phyloP scores from a whole-genome alignment of 2,329 filamentous ascomycete genomes.

The Hirsutella thompsonii region DNA sequence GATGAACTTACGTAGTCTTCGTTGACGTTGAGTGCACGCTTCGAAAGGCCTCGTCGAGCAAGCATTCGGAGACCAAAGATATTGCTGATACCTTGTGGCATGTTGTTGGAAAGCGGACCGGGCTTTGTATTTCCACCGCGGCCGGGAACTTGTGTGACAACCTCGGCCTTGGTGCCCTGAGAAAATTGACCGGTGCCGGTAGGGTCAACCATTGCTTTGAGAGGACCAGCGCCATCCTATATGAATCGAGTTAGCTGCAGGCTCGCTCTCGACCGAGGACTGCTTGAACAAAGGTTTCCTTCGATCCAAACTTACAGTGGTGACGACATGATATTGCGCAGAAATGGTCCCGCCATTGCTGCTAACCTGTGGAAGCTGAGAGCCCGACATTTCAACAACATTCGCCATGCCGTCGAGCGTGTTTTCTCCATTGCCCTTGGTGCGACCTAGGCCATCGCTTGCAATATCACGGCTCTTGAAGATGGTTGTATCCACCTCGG shows the following conservation, averaged over 20 bases:
- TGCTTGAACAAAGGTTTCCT: no score
- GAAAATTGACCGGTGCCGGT: slow-evolving; percentile 22
- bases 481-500: slow-evolving; percentile 31
- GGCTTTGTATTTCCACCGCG: slow-evolving; percentile 18
- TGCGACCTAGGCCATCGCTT: slow-evolving; percentile 24
- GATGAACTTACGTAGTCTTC: slow-evolving; percentile 11
- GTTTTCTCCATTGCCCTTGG: slow-evolving; percentile 22
- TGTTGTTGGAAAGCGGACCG: slow-evolving; percentile 1
- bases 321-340: slow-evolving; percentile 26
- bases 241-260: not conserved
- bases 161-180: slow-evolving; percentile 12
- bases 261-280: no score
- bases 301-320: slow-evolving; percentile 13
- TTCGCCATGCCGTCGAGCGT: slow-evolving; percentile 15
- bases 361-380: slow-evolving; percentile 25
- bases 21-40: slow-evolving; percentile 18
- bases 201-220: slow-evolving; percentile 23
- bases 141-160: slow-evolving; percentile 23
- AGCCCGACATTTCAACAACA: slow-evolving; percentile 22
- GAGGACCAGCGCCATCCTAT: slow-evolving; percentile 22
- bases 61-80: no score
- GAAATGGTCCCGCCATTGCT: slow-evolving; percentile 17
- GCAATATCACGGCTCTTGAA: slow-evolving; percentile 21
- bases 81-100: not conserved
- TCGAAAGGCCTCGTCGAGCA: slow-evolving; percentile 4